Conservation (phyloP, 2,329 filamentous ascomycete genomes). For the Exophiala bonariae region DNA sequence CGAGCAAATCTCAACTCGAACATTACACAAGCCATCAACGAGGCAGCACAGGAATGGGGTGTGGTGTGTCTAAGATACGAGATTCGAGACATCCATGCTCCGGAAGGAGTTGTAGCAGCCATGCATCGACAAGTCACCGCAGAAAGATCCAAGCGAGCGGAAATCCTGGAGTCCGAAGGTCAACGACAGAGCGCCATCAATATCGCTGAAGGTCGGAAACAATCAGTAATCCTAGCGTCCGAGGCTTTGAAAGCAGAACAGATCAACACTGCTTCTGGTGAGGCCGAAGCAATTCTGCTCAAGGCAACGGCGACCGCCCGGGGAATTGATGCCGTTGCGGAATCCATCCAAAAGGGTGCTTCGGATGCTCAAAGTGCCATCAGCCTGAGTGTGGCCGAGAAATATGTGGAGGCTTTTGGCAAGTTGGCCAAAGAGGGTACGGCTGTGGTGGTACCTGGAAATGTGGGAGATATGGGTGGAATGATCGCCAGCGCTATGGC, state of each 20-base stretch:
- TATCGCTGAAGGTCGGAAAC: slow-evolving; percentile 96
- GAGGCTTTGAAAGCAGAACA: slow-evolving; percentile 87
- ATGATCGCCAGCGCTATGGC: slow-evolving; percentile 97
- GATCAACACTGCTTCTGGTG: slow-evolving; percentile 89
- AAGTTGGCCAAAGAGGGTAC: slow-evolving; percentile 94
- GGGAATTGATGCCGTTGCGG: slow-evolving; percentile 84
- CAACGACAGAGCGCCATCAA: slow-evolving; percentile 98
- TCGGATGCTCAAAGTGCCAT: slow-evolving; percentile 79
- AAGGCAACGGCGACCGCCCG: slow-evolving; percentile 82
- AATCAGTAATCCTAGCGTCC: slow-evolving; percentile 92
- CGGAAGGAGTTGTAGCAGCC: slow-evolving; percentile 86
- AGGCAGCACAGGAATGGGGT: slow-evolving; percentile 95
- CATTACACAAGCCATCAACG: slow-evolving; percentile 98
- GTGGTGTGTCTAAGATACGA: slow-evolving; percentile 96
- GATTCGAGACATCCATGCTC: slow-evolving; percentile 96
- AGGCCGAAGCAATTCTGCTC: slow-evolving; percentile 87
- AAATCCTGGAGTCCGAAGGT: slow-evolving; percentile 96
- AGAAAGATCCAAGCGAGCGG: slow-evolving; percentile 93
- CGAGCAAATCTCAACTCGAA: slow-evolving; percentile 94
- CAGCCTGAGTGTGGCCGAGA: slow-evolving; percentile 87
- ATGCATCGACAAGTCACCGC: slow-evolving; percentile 99
- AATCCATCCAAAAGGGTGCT: slow-evolving; percentile 70
- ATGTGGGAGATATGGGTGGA: slow-evolving; percentile 90
- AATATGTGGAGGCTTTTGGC: slow-evolving; percentile 94
- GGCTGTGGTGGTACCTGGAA: slow-evolving; percentile 90